Evolutionary conservation across 441 rosid genomes (phyloP).

Genomic region (Daphne laureola): DNA sequence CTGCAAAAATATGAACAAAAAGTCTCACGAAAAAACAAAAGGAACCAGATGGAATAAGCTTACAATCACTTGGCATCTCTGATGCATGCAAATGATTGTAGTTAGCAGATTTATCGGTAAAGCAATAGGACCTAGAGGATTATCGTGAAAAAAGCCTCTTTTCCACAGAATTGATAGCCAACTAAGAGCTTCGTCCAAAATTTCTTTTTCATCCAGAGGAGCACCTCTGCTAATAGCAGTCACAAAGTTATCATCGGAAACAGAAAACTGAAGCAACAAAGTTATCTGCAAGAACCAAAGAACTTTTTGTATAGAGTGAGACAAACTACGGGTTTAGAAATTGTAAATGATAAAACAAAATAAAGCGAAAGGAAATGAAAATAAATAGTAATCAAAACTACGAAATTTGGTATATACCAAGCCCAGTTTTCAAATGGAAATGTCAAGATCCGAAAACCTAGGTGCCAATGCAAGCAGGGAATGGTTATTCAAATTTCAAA

Average conservation of each 20-base stretch:
- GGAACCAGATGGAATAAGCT: background rate
- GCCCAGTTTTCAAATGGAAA: too few relatives aligned
- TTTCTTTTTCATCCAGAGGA: conserved; percentile 30
- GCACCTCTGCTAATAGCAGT: conserved; percentile 25
- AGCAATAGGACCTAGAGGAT: conserved; percentile 68
- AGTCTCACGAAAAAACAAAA: conserved; percentile 8
- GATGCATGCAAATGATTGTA: background rate
- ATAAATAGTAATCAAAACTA: background rate
- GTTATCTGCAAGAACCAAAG: conserved; percentile 47
- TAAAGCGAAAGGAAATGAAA: conserved; percentile 6
- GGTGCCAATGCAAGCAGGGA: too few relatives aligned
- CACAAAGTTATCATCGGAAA: conserved; percentile 32
- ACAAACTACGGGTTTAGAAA: conserved; percentile 7
- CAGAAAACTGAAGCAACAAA: conserved; percentile 63
- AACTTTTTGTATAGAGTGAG: conserved; percentile 9
- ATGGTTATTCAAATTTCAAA: too few relatives aligned
- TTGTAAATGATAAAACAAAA: conserved; percentile 5
- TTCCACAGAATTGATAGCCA: conserved; percentile 92
- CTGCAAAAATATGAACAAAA: conserved; percentile 38
- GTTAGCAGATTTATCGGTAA: conserved; percentile 8
- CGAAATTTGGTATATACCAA: too few relatives aligned
- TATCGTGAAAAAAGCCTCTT: conserved; percentile 81
- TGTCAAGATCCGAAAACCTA: too few relatives aligned
- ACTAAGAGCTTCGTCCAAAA: conserved; percentile 38
- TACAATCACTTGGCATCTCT: background rate